A percentile compares a stretch with the other conserved stretches of the same genome.
Evolutionary conservation across 2,329 filamentous ascomycete genomes (phyloP).

Genomic region (Ascochyta fabae): DNA sequence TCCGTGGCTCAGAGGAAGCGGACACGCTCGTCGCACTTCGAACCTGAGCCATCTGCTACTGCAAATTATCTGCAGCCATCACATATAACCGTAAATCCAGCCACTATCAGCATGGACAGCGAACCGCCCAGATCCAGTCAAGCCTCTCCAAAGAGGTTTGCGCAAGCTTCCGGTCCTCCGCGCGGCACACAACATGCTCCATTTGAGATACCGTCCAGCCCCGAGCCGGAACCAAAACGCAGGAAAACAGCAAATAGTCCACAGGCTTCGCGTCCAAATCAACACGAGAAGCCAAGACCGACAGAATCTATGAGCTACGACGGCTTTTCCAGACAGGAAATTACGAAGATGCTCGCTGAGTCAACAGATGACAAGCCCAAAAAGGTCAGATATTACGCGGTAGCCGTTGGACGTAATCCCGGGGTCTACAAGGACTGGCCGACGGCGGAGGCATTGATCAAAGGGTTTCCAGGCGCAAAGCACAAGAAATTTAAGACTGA

Average conservation of each 20-base stretch:
- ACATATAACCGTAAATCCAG: neutral
- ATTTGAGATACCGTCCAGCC: constrained; percentile 16
- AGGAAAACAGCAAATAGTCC: constrained; percentile 32
- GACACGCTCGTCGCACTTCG: neutral
- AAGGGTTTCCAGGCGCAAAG: constrained; percentile 70
- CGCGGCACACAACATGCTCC: constrained; percentile 2
- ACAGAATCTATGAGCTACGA: neutral
- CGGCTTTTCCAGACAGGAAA: constrained; percentile 1
- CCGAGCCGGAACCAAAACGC: constrained; percentile 13
- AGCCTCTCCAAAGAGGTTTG: neutral
- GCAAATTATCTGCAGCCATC: neutral
- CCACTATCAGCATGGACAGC: neutral
- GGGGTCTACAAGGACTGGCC: constrained; percentile 71
- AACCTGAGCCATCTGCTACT: neutral
- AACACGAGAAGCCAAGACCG: neutral
- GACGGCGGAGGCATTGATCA: constrained; percentile 73
- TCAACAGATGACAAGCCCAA: constrained; percentile 50
- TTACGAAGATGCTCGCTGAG: constrained; percentile 73
- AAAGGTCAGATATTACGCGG: constrained; percentile 63
- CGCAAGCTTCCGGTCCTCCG: neutral
- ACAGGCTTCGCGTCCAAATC: constrained; percentile 61
- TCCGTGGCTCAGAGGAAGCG: neutral
- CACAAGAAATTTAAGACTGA: constrained; percentile 56
- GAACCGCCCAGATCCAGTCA: neutral
- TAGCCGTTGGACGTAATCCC: constrained; percentile 62